phyloP scores from a whole-genome alignment of 495 filamentous ascomycete genomes.

The Aspergillus panamensis region DNA sequence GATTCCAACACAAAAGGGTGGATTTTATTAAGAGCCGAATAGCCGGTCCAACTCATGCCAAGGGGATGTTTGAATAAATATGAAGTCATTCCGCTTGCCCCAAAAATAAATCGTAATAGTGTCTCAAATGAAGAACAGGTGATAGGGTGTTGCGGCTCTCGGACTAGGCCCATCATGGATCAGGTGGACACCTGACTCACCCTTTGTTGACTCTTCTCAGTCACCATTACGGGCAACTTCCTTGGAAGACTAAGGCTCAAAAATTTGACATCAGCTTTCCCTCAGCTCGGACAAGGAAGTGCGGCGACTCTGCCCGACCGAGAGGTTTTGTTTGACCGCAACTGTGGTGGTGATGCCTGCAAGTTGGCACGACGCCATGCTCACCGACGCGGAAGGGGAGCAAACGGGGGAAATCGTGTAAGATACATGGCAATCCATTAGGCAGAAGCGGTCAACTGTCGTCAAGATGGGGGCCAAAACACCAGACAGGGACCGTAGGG shows the following conservation, averaged over 20 bases:
- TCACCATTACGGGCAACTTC: not conserved
- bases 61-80: not conserved
- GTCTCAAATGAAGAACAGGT: not conserved
- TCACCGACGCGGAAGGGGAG: slow-evolving; percentile 10
- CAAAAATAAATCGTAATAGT: not conserved
- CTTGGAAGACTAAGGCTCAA: not conserved
- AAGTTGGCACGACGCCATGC: not conserved
- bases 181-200: slow-evolving; percentile 2
- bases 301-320: not conserved
- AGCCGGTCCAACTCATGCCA: no score
- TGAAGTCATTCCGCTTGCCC: slow-evolving; percentile 7
- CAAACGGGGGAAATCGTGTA: slow-evolving; percentile 1
- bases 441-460: slow-evolving; percentile 16
- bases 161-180: slow-evolving; percentile 2
- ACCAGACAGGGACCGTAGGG: not conserved
- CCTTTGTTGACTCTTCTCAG: not conserved
- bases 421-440: not conserved
- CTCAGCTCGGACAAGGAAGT: not conserved
- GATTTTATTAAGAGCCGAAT: no score
- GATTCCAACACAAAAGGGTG: no score
- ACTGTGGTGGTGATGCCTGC: not conserved
- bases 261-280: not conserved
- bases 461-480: slow-evolving; percentile 19
- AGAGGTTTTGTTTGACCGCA: not conserved
- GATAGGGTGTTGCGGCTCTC: not conserved